Conservation (phyloP, 2,329 filamentous ascomycete genomes). For the Beauveria scarabaeidicola region DNA sequence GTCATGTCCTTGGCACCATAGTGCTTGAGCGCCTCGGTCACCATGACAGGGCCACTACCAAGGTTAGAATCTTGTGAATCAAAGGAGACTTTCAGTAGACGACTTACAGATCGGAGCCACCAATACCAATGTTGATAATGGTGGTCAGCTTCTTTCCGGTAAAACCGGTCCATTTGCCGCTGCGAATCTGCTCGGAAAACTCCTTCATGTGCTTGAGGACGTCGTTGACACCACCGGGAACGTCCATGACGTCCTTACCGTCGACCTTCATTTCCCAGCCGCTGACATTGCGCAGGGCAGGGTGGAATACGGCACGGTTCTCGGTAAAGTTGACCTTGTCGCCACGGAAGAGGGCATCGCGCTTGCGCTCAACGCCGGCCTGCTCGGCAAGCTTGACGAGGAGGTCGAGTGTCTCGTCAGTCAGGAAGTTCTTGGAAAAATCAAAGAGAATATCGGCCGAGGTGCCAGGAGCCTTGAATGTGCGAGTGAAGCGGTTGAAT, state of each 20-base stretch:
- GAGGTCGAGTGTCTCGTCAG: constrained; percentile 80
- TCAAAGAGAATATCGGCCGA: constrained; percentile 93
- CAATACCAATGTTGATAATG: constrained; percentile 96
- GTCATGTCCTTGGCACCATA: constrained; percentile 82
- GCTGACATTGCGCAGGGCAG: constrained; percentile 82
- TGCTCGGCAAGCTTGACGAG: constrained; percentile 87
- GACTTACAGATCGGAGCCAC: constrained; percentile 91
- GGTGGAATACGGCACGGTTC: constrained; percentile 90
- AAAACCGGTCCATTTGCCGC: constrained; percentile 93
- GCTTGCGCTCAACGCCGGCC: constrained; percentile 82
- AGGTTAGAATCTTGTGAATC: constrained; percentile 21
- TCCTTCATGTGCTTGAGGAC: constrained; percentile 97
- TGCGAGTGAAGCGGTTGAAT: constrained; percentile 83
- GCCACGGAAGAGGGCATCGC: constrained; percentile 94
- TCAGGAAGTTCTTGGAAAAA: constrained; percentile 98
- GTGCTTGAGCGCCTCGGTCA: constrained; percentile 92
- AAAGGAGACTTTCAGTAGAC: background rate
- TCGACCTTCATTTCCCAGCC: constrained; percentile 79
- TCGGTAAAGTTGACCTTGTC: constrained; percentile 99
- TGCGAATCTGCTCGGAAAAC: constrained; percentile 90
- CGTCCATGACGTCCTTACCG: constrained; percentile 85
- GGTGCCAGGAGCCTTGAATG: constrained; percentile 71
- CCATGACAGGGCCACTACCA: constrained; percentile 91
- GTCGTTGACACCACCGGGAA: constrained; percentile 77
- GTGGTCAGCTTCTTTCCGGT: constrained; percentile 95